Percentiles rank a stretch among this genome's conserved stretches.
Conservation (phyloP, 257 asterid species). For the Agastache rugosa region DNA sequence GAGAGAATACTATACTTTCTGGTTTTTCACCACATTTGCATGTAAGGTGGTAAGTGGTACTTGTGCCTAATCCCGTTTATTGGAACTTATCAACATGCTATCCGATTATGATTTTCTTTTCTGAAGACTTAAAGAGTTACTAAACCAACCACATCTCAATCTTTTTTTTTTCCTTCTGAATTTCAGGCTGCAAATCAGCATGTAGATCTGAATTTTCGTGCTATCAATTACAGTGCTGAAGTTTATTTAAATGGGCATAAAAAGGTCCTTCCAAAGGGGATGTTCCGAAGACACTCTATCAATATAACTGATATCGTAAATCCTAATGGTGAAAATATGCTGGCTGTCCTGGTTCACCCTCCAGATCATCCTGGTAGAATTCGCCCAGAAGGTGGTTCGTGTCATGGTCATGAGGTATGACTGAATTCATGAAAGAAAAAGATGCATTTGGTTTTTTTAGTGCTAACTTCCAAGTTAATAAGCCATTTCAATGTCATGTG, state of each 20-base stretch:
- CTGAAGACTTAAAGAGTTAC: no score
- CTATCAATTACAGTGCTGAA: constrained; percentile 88
- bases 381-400: constrained; percentile 94
- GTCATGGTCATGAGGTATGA: constrained; percentile 96
- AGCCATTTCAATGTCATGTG: not conserved
- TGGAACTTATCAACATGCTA: not conserved
- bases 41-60: constrained; percentile 75
- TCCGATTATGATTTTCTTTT: not conserved
- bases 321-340: constrained; percentile 72
- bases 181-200: constrained; percentile 69
- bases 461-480: not conserved
- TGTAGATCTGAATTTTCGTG: constrained; percentile 80
- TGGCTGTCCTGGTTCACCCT: constrained; percentile 89
- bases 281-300: constrained; percentile 88
- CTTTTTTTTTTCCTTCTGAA: no score
- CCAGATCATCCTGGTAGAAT: constrained; percentile 97
- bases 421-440: constrained; percentile 21
- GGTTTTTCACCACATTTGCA: constrained; percentile 82
- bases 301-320: constrained; percentile 69
- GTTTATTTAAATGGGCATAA: constrained; percentile 87
- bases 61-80: not conserved
- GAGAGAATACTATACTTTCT: constrained; percentile 88
- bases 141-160: not conserved
- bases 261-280: constrained; percentile 84
- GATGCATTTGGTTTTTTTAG: not conserved